A percentile compares a stretch with the other conserved stretches of the same genome.
Evolutionary conservation across 768 basidiomycete species (phyloP).

Genomic region (Stropharia rugosoannulata): DNA sequence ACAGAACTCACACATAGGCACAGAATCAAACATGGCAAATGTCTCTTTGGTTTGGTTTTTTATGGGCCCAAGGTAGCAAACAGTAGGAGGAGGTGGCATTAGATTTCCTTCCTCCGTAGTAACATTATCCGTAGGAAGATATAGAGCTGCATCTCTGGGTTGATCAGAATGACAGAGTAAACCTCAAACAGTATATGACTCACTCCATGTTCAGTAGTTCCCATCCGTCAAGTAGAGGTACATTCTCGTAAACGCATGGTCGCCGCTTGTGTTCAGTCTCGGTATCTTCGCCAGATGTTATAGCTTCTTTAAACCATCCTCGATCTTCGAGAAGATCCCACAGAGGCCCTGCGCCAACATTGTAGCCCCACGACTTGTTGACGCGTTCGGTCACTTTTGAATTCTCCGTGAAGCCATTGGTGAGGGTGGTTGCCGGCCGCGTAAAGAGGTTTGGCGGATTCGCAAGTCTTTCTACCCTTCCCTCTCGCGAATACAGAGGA

Average conservation of each 20-base stretch:
- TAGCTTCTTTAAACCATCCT: conserved; percentile 72
- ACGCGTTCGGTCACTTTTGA: conserved; percentile 51
- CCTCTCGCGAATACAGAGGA: conserved; percentile 52
- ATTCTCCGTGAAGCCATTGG: conserved; percentile 56
- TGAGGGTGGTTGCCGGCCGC: conserved; percentile 37
- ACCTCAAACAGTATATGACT: conserved; percentile 22
- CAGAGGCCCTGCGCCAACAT: conserved; percentile 71
- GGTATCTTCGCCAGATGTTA: conserved; percentile 26
- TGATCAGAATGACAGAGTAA: conserved; percentile 6
- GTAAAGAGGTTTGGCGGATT: conserved; percentile 50
- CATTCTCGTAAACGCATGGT: conserved; percentile 54
- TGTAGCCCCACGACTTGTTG: conserved; percentile 71
- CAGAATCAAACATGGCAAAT: conserved; percentile 54
- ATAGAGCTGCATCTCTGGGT: conserved; percentile 53
- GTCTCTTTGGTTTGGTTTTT: conserved; percentile 47
- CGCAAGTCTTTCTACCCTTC: conserved; percentile 60
- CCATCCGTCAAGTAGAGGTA: conserved; percentile 46
- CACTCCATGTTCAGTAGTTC: conserved; percentile 47
- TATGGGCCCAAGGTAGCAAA: conserved; percentile 69
- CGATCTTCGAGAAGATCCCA: conserved; percentile 82
- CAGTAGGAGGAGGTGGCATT: conserved; percentile 50
- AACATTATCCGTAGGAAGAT: conserved; percentile 54
- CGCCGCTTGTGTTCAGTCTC: conserved; percentile 50
- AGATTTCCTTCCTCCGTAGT: conserved; percentile 51
- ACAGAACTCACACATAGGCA: conserved; percentile 52